Conservation (phyloP, 345 rosid species). For the Triadica sebifera region DNA sequence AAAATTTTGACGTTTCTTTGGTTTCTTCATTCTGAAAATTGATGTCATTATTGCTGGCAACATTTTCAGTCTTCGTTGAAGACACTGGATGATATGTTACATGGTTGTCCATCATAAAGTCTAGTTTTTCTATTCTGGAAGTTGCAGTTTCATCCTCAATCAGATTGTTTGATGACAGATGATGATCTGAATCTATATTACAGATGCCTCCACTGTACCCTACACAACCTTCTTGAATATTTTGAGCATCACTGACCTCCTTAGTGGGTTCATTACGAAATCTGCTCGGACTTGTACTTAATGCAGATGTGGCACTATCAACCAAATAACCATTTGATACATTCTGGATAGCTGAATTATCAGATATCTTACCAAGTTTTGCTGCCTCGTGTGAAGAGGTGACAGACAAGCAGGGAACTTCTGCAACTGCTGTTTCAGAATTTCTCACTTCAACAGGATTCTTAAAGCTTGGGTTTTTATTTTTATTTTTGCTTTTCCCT, state of each 20-base stretch:
- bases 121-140: conserved; percentile 28
- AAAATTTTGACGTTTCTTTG: conserved; percentile 27
- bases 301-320: conserved; percentile 15
- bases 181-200: conserved; percentile 22
- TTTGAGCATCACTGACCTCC: conserved; percentile 33
- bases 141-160: conserved; percentile 24
- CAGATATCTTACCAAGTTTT: conserved; percentile 21
- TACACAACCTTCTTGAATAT: conserved; percentile 32
- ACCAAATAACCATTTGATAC: conserved; percentile 23
- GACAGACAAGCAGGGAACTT: conserved; percentile 29
- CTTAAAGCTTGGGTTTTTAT: conserved; percentile 37
- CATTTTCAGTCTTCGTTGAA: conserved; percentile 25
- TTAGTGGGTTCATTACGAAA: conserved; percentile 37
- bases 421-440: conserved; percentile 33
- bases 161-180: conserved; percentile 19
- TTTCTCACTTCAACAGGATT: conserved; percentile 34
- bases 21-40: conserved; percentile 28
- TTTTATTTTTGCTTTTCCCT: conserved; percentile 61
- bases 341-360: conserved; percentile 28
- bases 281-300: conserved; percentile 24
- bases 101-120: conserved; percentile 29
- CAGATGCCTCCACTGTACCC: conserved; percentile 29
- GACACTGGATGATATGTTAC: conserved; percentile 28
- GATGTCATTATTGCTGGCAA: conserved; percentile 32
- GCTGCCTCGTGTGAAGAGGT: conserved; percentile 34